Base-by-base conservation (phyloP, 2,329 filamentous ascomycete genomes). In the Myriosclerotinia scirpicola region DNA sequence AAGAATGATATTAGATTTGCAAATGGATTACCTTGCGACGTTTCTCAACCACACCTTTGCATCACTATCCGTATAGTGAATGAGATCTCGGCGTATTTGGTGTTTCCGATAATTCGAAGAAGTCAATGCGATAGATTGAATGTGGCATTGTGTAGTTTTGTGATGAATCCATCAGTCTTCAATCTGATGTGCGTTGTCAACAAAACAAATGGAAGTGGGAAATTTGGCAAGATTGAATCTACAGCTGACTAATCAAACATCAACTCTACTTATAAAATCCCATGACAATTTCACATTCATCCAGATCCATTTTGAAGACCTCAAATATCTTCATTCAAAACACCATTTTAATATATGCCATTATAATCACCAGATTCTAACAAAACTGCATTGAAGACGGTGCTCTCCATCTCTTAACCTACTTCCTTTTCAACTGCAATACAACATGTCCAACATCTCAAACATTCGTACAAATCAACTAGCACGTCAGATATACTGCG, bases 401-500 rank as follows among this genome's bases (percentile, higher is more conserved):
- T 22, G 2, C 6, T 2, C 42, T 1, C 4, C 12, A 15, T 1
- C 38, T 48, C 22, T 4, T 11, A 5, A 36, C 22, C 5, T 6
- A 11, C 44, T 15, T 48, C 22, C 42, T 9, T 17, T 48, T 2
- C 20, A n/a, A 9, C 36, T 3, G 30, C 6, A 8, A 7, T n/a
- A n/a, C 17, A 17, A 8, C 17, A 48, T 36, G 12, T 9, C 12
- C 56, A 22, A 17, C 11, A 22, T n/a, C 17, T 59, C 17, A 15
- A 36, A 48, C 15, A 1, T 22, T 48, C 26, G 20, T 36, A 36
- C 11, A 36, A 9, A 48, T 1, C 4, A 12, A 9, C 42, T 12
- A 6, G 1, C 17, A n/a, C 4, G 34, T 44, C 42, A 6, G 26
- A 46, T 70, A 71, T 9, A 75, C 66, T 2, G 26, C 62, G 46